Evolutionary conservation across 2,329 filamentous ascomycete genomes (phyloP).

Genomic region (Venturia aucupariae): DNA sequence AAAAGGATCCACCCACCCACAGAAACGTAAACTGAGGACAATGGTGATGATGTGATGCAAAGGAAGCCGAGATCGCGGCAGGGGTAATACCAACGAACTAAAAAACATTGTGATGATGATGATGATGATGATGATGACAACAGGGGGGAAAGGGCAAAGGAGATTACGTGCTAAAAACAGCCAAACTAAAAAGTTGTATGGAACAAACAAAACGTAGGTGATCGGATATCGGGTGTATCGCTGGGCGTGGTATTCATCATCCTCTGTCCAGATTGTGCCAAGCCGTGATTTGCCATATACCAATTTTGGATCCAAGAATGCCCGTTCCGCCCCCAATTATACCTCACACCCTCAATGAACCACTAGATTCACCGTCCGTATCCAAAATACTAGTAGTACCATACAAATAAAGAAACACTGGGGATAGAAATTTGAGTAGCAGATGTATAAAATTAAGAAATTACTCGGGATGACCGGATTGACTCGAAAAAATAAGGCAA

Average conservation of each 20-base stretch:
- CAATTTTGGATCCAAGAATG: not conserved
- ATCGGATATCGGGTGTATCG: not conserved
- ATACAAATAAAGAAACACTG: not conserved
- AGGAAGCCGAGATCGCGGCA: not conserved
- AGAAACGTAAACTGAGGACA: not conserved
- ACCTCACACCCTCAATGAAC: not conserved
- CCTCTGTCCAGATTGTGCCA: not conserved
- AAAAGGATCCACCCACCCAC: not conserved
- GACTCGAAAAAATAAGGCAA: not conserved
- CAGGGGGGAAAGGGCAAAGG: not conserved
- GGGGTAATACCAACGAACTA: constrained; percentile 4
- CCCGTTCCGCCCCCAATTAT: not conserved
- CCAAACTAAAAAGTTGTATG: not conserved
- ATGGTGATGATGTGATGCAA: not conserved
- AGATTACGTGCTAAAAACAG: not conserved
- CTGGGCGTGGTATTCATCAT: not conserved
- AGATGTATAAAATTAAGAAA: not conserved
- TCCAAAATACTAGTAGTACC: not conserved
- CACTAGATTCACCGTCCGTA: not conserved
- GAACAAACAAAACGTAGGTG: not conserved
- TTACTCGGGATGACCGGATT: not conserved
- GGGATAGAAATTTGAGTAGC: not conserved
- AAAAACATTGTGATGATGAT: not conserved
- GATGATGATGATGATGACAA: not conserved
- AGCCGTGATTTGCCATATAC: not conserved